These are phyloP conservation scores for Penicillium sp. DNA, from an alignment of 2,329 filamentous ascomycete species.

Conservation along the genomic window DNA sequence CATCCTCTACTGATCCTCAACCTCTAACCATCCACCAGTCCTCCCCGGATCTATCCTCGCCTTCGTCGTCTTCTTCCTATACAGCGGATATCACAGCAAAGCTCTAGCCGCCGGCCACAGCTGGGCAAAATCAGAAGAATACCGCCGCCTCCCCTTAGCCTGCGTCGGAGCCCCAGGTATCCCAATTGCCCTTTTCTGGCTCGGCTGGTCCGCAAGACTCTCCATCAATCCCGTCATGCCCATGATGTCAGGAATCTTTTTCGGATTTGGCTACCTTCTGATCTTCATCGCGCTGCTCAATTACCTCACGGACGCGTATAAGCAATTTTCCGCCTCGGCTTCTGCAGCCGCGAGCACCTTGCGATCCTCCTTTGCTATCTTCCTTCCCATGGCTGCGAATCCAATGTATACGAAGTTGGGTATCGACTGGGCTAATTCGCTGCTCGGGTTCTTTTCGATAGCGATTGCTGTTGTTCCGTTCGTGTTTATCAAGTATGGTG, in stretches of 20 bases:
- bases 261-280: slow-evolving; percentile 43
- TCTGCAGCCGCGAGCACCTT: slow-evolving; percentile 47
- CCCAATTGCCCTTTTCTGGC: slow-evolving; percentile 38
- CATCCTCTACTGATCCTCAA: no score
- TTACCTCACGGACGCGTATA: slow-evolving; percentile 50
- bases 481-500: slow-evolving; percentile 41
- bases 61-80: background rate
- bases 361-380: slow-evolving; percentile 46
- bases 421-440: slow-evolving; percentile 43
- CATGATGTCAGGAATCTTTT: slow-evolving; percentile 29
- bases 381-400: slow-evolving; percentile 46
- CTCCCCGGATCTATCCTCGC: background rate
- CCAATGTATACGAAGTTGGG: slow-evolving; percentile 42
- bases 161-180: slow-evolving; percentile 44
- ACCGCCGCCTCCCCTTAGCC: slow-evolving; percentile 37
- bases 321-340: slow-evolving; percentile 48
- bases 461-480: slow-evolving; percentile 41
- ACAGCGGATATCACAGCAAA: background rate
- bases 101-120: background rate
- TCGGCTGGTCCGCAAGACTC: slow-evolving; percentile 31
- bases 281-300: slow-evolving; percentile 51
- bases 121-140: slow-evolving; percentile 17
- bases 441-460: slow-evolving; percentile 46
- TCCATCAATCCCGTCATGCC: slow-evolving; percentile 37
- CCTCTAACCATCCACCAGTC: background rate